phyloP scores from a whole-genome alignment of 2,329 filamentous ascomycete genomes.

The Penicillium fuscoglaucum region DNA sequence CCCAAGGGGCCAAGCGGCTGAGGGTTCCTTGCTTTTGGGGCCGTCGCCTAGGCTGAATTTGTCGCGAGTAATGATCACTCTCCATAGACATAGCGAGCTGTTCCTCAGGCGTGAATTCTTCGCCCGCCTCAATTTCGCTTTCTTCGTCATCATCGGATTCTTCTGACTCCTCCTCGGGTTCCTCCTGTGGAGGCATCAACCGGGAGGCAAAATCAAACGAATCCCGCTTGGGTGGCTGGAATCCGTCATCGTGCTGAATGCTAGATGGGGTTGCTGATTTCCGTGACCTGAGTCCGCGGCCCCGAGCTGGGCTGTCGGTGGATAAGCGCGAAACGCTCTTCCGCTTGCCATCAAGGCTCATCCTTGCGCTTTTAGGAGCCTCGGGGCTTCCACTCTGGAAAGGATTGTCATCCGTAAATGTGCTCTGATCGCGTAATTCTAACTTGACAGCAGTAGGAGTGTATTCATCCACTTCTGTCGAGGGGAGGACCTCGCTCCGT shows the following conservation, averaged over 20 bases:
- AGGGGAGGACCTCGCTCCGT: constrained; percentile 48
- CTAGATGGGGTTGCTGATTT: constrained; percentile 36
- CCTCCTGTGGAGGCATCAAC: constrained; percentile 30
- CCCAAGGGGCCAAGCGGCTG: constrained; percentile 65
- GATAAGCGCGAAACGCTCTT: constrained; percentile 52
- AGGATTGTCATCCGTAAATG: constrained; percentile 87
- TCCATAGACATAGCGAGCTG: constrained; percentile 77
- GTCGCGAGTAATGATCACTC: constrained; percentile 56
- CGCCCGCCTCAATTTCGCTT: constrained; percentile 63
- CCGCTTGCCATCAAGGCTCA: constrained; percentile 47
- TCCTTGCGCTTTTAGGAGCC: constrained; percentile 44
- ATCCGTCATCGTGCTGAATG: constrained; percentile 53
- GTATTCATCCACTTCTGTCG: constrained; percentile 39
- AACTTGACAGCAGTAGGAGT: constrained; percentile 44
- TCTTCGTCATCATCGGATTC: constrained; percentile 54
- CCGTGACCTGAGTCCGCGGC: constrained; percentile 31
- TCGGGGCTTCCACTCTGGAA: constrained; percentile 77
- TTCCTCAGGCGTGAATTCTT: constrained; percentile 93
- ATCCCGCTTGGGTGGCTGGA: constrained; percentile 56
- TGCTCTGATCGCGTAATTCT: constrained; percentile 56
- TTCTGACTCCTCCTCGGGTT: constrained; percentile 44
- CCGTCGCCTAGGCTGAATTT: constrained; percentile 24
- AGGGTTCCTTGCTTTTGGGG: constrained; percentile 45
- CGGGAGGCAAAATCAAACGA: constrained; percentile 60
- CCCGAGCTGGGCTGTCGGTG: constrained; percentile 28